Conservation (phyloP, 306 rosid genomes). For the Carpinus viminea region DNA sequence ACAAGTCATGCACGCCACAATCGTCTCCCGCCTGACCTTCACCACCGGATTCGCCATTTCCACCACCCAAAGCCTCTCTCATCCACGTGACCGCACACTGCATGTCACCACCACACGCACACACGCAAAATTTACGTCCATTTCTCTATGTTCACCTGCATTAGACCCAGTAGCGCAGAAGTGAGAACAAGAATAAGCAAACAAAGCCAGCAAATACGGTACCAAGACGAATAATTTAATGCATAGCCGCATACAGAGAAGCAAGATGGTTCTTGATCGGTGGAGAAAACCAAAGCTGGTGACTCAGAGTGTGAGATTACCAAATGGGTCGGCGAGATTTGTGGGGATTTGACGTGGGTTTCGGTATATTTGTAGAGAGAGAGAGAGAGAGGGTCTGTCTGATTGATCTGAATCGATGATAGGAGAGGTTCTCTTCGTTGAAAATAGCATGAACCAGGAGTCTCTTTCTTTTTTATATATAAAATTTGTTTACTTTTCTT, state of each 20-base stretch:
- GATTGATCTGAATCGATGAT: slow-evolving; percentile 71
- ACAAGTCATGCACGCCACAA: slow-evolving; percentile 93
- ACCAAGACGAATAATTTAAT: background rate
- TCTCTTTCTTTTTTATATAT: slow-evolving; percentile 22
- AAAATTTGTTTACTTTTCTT: slow-evolving; percentile 6
- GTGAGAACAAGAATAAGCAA: slow-evolving; percentile 7
- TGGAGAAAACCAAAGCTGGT: slow-evolving; percentile 27
- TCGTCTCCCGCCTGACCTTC: slow-evolving; percentile 60
- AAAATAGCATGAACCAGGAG: slow-evolving; percentile 70
- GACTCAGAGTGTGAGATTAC: slow-evolving; percentile 25
- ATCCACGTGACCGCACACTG: slow-evolving; percentile 50
- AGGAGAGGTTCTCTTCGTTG: slow-evolving; percentile 50
- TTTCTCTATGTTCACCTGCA: slow-evolving; percentile 42
- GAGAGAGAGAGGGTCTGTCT: slow-evolving; percentile 9
- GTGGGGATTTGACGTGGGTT: slow-evolving; percentile 67
- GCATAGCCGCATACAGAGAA: slow-evolving; percentile 9
- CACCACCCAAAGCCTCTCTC: slow-evolving; percentile 24
- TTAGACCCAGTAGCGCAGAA: slow-evolving; percentile 19
- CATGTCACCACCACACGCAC: slow-evolving; percentile 48
- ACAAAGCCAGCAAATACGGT: slow-evolving; percentile 5
- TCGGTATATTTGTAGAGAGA: slow-evolving; percentile 41
- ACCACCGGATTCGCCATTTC: slow-evolving; percentile 79
- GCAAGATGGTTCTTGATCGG: slow-evolving; percentile 33
- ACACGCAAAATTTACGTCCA: slow-evolving; percentile 60
- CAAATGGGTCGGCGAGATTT: slow-evolving; percentile 58